Conservation (phyloP, 257 asterid species). For the Nicotiana noctiflora region DNA sequence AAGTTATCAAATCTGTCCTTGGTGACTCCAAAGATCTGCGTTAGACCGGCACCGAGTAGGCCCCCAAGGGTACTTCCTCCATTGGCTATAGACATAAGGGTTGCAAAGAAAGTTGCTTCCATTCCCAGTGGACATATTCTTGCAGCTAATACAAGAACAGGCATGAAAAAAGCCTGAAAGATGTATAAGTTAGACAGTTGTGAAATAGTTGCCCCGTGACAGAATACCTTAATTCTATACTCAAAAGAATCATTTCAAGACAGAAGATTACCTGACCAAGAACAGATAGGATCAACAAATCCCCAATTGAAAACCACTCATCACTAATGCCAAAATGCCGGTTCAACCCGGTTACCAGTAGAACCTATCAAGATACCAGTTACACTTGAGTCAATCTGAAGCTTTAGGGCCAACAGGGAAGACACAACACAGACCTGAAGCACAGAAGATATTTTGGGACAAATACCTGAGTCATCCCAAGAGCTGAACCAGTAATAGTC, state of each 20-base stretch:
- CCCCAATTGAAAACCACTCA: slow-evolving; percentile 96
- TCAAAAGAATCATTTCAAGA: background rate
- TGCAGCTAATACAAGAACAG: slow-evolving; percentile 94
- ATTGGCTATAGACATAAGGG: slow-evolving; percentile 88
- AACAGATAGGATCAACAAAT: slow-evolving; percentile 85
- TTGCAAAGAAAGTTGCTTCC: slow-evolving; percentile 96
- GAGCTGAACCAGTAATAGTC: slow-evolving; percentile 62
- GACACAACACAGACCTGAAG: background rate
- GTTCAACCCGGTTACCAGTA: slow-evolving; percentile 84
- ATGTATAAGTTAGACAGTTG: background rate
- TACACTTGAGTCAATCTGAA: background rate
- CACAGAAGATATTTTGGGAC: background rate
- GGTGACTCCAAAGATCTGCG: slow-evolving; percentile 75
- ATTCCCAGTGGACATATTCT: slow-evolving; percentile 88
- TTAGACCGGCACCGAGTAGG: slow-evolving; percentile 86
- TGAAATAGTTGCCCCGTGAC: background rate
- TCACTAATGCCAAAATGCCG: slow-evolving; percentile 71
- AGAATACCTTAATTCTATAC: background rate
- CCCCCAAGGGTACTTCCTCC: slow-evolving; percentile 92
- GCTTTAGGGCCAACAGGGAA: background rate
- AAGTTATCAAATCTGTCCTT: slow-evolving; percentile 68
- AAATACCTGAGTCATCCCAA: slow-evolving; percentile 86
- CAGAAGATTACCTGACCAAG: slow-evolving; percentile 66
- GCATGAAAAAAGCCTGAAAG: slow-evolving; percentile 88
- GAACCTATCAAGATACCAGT: slow-evolving; percentile 31